phyloP scores from a whole-genome alignment of 441 rosid genomes.

The Croton laevigatus region DNA sequence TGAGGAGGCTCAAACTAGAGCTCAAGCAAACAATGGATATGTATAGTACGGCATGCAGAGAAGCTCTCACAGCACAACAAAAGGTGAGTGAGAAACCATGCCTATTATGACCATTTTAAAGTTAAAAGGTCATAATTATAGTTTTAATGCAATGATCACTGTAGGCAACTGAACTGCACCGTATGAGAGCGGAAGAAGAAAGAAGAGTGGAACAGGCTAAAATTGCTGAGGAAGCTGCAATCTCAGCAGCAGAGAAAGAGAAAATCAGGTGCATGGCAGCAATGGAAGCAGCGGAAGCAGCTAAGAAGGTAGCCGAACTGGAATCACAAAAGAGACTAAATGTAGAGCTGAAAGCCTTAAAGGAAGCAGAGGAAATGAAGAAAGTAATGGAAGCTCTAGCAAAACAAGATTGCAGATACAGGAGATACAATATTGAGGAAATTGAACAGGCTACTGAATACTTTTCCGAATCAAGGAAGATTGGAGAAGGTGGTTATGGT shows the following conservation, averaged over 20 bases:
- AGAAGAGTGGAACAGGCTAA: conserved; percentile 39
- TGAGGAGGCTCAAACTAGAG: conserved; percentile 81
- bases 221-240: conserved; percentile 36
- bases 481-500: conserved; percentile 41
- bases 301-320: conserved; percentile 36
- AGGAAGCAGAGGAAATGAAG: conserved; percentile 42
- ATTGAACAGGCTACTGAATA: conserved; percentile 30
- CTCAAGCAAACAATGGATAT: conserved; percentile 88
- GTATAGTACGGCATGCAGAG: conserved; percentile 86
- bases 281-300: conserved; percentile 40
- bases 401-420: conserved; percentile 25
- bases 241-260: conserved; percentile 36
- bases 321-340: conserved; percentile 39
- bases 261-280: conserved; percentile 40
- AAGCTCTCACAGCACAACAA: conserved; percentile 78
- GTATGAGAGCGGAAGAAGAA: conserved; percentile 42
- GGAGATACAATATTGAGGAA: conserved; percentile 34
- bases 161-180: conserved; percentile 45
- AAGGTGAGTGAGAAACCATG: conserved; percentile 38
- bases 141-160: background rate
- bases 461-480: conserved; percentile 22
- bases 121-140: background rate
- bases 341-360: conserved; percentile 34
- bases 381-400: conserved; percentile 28
- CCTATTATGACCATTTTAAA: background rate